Evolutionary conservation across 129 eudicot species (phyloP).

Genomic region (Flaveria brownii): DNA sequence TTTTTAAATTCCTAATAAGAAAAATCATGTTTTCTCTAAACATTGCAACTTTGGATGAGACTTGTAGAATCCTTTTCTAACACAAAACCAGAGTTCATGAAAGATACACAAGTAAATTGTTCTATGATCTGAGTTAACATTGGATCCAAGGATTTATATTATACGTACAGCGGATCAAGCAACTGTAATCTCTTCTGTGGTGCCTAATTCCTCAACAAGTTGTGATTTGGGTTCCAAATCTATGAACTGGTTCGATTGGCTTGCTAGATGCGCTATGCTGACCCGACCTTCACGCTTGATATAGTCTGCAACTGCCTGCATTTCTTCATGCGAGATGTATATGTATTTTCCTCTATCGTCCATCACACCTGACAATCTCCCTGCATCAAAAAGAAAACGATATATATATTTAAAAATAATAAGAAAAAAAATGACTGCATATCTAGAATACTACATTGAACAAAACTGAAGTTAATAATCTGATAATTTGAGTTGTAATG

Average conservation of each 20-base stretch:
- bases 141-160: neutral
- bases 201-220: conserved; percentile 56
- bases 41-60: neutral
- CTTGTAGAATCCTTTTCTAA: neutral
- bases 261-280: conserved; percentile 88
- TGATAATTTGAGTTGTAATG: neutral
- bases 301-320: conserved; percentile 97
- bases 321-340: conserved; percentile 90
- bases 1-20: neutral
- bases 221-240: conserved; percentile 86
- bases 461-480: neutral
- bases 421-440: neutral
- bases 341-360: conserved; percentile 98
- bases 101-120: conserved; percentile 26
- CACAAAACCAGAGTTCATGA: conserved; percentile 9
- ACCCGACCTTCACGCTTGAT: conserved; percentile 92
- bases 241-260: conserved; percentile 93
- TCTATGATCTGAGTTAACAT: conserved; percentile 20
- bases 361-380: conserved; percentile 96
- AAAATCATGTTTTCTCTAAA: neutral
- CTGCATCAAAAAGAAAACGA: conserved; percentile 35
- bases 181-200: conserved; percentile 60
- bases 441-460: neutral
- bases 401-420: neutral
- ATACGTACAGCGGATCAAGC: conserved; percentile 49